These are phyloP conservation scores for Clavaria fumosa DNA, from an alignment of 768 basidiomycete species.

Conservation along the genomic window DNA sequence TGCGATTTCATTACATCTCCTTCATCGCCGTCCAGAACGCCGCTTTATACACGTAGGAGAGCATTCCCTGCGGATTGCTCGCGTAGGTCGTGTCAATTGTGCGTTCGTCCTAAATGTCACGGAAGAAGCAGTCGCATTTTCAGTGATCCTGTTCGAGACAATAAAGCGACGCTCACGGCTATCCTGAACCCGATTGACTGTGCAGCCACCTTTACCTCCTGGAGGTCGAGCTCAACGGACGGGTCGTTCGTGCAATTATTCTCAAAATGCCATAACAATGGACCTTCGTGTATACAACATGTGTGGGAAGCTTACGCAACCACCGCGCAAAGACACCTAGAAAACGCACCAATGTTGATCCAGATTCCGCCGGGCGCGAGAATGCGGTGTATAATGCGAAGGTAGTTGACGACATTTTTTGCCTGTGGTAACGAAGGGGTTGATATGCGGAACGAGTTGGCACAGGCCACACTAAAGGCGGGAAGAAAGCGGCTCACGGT, in stretches of 20 bases:
- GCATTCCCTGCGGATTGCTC: constrained; percentile 64
- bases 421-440: constrained; percentile 32
- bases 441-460: too few species aligned
- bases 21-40: constrained; percentile 70
- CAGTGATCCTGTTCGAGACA: background rate
- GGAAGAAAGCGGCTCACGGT: constrained; percentile 33
- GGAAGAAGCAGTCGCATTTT: background rate
- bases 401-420: constrained; percentile 82
- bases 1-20: constrained; percentile 1
- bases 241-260: constrained; percentile 70
- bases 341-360: constrained; percentile 68
- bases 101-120: constrained; percentile 59
- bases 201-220: constrained; percentile 70
- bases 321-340: background rate
- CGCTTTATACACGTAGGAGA: constrained; percentile 72
- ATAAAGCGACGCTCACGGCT: constrained; percentile 32
- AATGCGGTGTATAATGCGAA: constrained; percentile 72
- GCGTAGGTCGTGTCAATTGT: constrained; percentile 78
- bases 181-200: constrained; percentile 68
- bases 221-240: constrained; percentile 79
- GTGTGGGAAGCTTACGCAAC: background rate
- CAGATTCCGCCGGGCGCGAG: constrained; percentile 79
- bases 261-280: constrained; percentile 94
- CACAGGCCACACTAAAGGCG: too few species aligned
- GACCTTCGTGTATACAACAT: constrained; percentile 48